Percentiles rank a stretch among this genome's conserved stretches.
phyloP scores from a whole-genome alignment of 176 grass and related monocot genomes.

The Lolium rigidum region DNA sequence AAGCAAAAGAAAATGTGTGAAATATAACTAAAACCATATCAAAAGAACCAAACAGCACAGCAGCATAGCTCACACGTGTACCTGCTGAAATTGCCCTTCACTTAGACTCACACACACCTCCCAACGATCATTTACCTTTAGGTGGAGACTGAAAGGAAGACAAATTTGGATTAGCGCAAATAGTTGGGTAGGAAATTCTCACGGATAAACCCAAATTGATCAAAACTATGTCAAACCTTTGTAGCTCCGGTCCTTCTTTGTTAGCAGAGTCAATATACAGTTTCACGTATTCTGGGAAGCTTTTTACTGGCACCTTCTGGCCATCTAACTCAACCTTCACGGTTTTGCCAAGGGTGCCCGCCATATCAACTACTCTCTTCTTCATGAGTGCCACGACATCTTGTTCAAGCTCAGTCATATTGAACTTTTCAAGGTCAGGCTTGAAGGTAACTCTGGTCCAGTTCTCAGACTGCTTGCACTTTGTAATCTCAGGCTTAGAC shows the following conservation, averaged over 20 bases:
- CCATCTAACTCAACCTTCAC: slow-evolving; percentile 74
- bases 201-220: not conserved
- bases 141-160: slow-evolving; percentile 44
- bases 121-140: slow-evolving; percentile 84
- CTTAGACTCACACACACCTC: slow-evolving; percentile 78
- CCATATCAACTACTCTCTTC: slow-evolving; percentile 91
- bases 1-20: not conserved
- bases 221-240: slow-evolving; percentile 50
- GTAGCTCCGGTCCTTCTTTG: slow-evolving; percentile 33
- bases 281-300: slow-evolving; percentile 69
- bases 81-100: slow-evolving; percentile 98
- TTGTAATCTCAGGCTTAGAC: slow-evolving; percentile 71
- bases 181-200: not conserved
- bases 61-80: not conserved
- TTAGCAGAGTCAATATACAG: slow-evolving; percentile 66
- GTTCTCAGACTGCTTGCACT: slow-evolving; percentile 77
- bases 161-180: slow-evolving; percentile 9
- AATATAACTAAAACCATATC: not conserved
- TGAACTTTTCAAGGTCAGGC: slow-evolving; percentile 88
- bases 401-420: slow-evolving; percentile 74
- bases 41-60: too few relatives aligned
- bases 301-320: slow-evolving; percentile 41
- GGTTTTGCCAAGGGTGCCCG: slow-evolving; percentile 78
- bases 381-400: slow-evolving; percentile 91
- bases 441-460: slow-evolving; percentile 88